phyloP scores from a whole-genome alignment of 768 basidiomycete genomes.

The Mycena olivaceomarginata region DNA sequence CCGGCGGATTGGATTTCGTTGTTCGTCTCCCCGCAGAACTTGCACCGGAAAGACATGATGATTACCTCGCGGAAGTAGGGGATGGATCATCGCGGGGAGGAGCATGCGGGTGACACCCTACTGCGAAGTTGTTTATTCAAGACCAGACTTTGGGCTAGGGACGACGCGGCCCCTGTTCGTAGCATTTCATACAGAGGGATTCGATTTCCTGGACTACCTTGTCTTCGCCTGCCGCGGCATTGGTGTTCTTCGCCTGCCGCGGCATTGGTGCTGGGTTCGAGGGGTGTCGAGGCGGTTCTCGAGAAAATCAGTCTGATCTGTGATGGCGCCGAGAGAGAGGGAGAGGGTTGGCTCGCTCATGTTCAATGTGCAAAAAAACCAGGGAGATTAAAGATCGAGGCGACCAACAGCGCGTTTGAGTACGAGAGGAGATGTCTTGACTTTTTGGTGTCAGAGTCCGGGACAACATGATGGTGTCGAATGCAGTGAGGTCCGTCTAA shows the following conservation, averaged over 20 bases:
- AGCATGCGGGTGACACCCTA: conserved; percentile 94
- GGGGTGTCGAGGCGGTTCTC: conserved; percentile 56
- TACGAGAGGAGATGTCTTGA: conserved; percentile 18
- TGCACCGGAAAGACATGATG: conserved; percentile 97
- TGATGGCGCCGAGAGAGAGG: conserved; percentile 72
- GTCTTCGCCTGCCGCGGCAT: conserved; percentile 72
- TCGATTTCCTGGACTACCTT: conserved; percentile 89
- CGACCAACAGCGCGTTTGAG: not conserved
- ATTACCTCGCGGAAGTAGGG: conserved; percentile 97
- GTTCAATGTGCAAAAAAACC: not conserved
- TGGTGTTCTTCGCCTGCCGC: conserved; percentile 70
- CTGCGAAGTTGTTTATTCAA: conserved; percentile 45
- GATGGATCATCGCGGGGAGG: conserved; percentile 82
- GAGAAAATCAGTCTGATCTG: conserved; percentile 63
- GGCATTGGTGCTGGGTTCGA: conserved; percentile 59
- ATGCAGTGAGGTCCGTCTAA: not conserved
- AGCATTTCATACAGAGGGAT: conserved; percentile 95
- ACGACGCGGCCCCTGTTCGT: conserved; percentile 79
- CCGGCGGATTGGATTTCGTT: conserved; percentile 97
- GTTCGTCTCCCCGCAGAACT: conserved; percentile 91
- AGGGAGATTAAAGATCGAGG: not conserved
- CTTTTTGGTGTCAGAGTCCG: conserved; percentile 29
- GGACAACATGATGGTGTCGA: conserved; percentile 15
- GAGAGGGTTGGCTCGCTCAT: conserved; percentile 62
- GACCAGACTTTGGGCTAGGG: conserved; percentile 33